Conservation (phyloP, 2,329 filamentous ascomycete species). For the Fusarium illudens region DNA sequence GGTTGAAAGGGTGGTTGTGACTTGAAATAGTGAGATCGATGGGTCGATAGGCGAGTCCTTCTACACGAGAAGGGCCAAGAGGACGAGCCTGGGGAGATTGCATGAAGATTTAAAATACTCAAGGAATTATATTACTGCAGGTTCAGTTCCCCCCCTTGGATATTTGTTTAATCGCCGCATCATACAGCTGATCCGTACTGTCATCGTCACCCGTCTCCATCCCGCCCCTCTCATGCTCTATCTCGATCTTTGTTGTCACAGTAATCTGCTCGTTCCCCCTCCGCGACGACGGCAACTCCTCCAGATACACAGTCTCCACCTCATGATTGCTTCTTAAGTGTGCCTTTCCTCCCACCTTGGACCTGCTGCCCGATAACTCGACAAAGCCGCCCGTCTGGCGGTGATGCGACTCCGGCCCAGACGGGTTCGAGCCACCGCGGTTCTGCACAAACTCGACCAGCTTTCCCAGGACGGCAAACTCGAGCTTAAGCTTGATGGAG, state of each 20-base stretch:
- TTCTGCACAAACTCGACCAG: slow-evolving; percentile 47
- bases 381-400: background rate
- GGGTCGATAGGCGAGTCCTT: background rate
- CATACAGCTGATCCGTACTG: slow-evolving; percentile 13
- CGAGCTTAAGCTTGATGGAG: slow-evolving; percentile 47
- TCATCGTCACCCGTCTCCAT: background rate
- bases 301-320: background rate
- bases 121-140: background rate
- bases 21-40: background rate
- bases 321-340: background rate
- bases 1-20: background rate
- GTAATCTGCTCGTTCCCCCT: background rate
- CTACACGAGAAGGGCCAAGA: background rate
- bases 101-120: background rate
- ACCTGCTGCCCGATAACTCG: background rate
- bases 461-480: slow-evolving; percentile 48
- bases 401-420: background rate
- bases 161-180: slow-evolving; percentile 24
- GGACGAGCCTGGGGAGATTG: background rate
- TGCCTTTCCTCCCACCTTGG: background rate
- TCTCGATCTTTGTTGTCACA: background rate
- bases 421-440: slow-evolving; percentile 8
- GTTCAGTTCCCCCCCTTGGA: background rate
- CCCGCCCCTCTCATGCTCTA: background rate
- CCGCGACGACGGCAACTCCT: background rate